phyloP scores from a whole-genome alignment of 108 stramenopile genomes.

The Pseudonitzschia multistriata region DNA sequence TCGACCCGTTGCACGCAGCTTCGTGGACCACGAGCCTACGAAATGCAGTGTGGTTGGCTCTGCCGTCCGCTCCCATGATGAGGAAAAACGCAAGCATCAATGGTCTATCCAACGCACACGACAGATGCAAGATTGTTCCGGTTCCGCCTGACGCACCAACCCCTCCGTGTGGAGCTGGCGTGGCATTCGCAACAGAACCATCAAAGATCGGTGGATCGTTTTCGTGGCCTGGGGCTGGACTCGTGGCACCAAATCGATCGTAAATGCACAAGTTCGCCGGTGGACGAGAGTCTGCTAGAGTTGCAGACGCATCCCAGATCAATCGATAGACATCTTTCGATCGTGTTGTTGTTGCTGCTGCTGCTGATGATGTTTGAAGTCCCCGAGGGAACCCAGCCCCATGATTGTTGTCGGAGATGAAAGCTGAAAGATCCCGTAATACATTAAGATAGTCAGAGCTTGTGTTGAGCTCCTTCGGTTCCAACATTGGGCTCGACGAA shows the following conservation, averaged over 20 bases:
- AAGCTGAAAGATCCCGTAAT: conserved; percentile 17
- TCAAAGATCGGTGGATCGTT: conserved; percentile 64
- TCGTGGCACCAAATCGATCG: conserved; percentile 26
- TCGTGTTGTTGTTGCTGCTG: conserved; percentile 12
- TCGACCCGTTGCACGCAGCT: conserved; percentile 77
- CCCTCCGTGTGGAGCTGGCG: conserved; percentile 52
- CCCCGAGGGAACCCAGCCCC: no score
- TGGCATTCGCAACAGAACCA: conserved; percentile 73
- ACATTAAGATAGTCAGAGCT: conserved; percentile 18
- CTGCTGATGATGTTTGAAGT: conserved; percentile 4
- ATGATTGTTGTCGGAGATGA: conserved; percentile 9
- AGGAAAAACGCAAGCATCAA: conserved; percentile 70
- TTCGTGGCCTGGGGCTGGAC: background rate
- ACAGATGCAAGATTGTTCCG: conserved; percentile 79
- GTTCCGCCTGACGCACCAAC: conserved; percentile 50
- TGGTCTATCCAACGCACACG: conserved; percentile 78
- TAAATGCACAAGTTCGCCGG: conserved; percentile 59
- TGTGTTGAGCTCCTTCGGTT: background rate
- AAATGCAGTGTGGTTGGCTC: conserved; percentile 78
- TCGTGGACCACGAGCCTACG: conserved; percentile 80
- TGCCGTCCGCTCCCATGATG: conserved; percentile 70
- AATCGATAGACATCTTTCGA: conserved; percentile 42
- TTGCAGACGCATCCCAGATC: conserved; percentile 60
- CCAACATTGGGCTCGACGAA: background rate
- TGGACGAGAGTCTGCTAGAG: conserved; percentile 60